These are phyloP conservation scores for Primulina eburnea DNA, from an alignment of 257 asterid genomes.

Conservation along the genomic window DNA sequence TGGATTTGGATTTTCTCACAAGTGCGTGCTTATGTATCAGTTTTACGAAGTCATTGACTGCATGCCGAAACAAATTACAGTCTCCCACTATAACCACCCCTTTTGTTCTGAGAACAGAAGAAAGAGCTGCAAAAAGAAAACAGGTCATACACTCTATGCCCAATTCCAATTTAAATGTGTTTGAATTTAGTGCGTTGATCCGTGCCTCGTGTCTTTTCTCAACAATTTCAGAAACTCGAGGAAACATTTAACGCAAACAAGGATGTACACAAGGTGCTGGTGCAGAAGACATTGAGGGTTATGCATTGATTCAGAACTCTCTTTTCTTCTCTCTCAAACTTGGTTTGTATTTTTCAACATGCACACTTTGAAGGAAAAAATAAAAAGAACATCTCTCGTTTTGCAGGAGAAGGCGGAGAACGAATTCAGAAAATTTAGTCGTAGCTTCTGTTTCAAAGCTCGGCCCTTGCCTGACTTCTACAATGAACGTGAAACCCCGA, in stretches of 20 bases:
- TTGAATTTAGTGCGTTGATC: constrained; percentile 9
- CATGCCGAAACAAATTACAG: constrained; percentile 63
- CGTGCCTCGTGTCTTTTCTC: neutral
- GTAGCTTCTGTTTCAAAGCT: constrained; percentile 79
- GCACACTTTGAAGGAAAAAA: neutral
- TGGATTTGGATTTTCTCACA: constrained; percentile 9
- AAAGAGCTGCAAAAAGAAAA: constrained; percentile 82
- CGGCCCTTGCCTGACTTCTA: constrained; percentile 69
- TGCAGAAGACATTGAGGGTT: constrained; percentile 65
- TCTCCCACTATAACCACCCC: constrained; percentile 74
- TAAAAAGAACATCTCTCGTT: neutral
- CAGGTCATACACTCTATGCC: constrained; percentile 50
- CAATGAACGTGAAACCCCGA: constrained; percentile 54
- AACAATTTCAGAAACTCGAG: constrained; percentile 75
- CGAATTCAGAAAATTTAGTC: constrained; percentile 57
- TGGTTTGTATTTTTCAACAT: neutral
- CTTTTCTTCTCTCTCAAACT: neutral
- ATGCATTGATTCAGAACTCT: constrained; percentile 4
- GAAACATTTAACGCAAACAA: constrained; percentile 71
- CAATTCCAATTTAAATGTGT: neutral
- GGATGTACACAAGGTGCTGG: constrained; percentile 45
- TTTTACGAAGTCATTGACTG: constrained; percentile 67
- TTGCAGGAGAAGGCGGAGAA: constrained; percentile 82
- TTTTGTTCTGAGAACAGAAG: constrained; percentile 68
- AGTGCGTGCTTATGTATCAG: constrained; percentile 30